Evolutionary conservation across 2,329 filamentous ascomycete genomes (phyloP), one percentile per base, ranked within the genome.

Genomic region (Aspergillus hortae): DNA sequence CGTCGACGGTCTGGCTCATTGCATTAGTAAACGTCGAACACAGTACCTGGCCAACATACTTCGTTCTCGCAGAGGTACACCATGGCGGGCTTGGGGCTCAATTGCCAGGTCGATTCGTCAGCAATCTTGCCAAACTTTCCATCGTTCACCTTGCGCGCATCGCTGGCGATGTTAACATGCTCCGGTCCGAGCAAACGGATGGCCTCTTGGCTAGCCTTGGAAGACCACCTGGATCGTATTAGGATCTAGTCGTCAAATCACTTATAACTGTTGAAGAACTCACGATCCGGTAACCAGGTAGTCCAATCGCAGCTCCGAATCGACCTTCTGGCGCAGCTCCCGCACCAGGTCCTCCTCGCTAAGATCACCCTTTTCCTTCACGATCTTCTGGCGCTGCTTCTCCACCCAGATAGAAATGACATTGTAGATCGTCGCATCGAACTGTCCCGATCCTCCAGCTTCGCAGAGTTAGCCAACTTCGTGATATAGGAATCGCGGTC

Each of bases 21-120:
- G 38, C 7, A 6, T 42, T 23, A 19, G 19, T 21, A 12, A 21
- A 23, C 11, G 15, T 14, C 40, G 9, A 23, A 42, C 15, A 10
- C 9, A 4, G 40, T 5, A 19, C 5, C 3, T 7, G 14, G 23
- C 11, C 15, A 12, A 42, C 40, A 23, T 42, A 42, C 40, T 17
- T 97, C 92, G 63, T 97, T 97, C 70, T 92, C 88, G 70, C 92
- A 96, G 70, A 85, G 92, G 73, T 96, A 97, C 2, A 92, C 87
- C 63, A 95, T 79, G 0, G 90, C 83, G 56, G 70, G 72, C 38
- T 84, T 88, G 6, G 75, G 71, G 14, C 80, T 83, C 52, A 94
- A 79, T 32, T 80, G 87, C 90, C 90, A 96, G 17, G 81, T 81
- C 57, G 81, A 83, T 71, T 92, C 86, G 9, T 85, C 80, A 0